These are phyloP conservation scores for Dacryopinax primogenitus DNA, from an alignment of 768 basidiomycete species.

Conservation along the genomic window DNA sequence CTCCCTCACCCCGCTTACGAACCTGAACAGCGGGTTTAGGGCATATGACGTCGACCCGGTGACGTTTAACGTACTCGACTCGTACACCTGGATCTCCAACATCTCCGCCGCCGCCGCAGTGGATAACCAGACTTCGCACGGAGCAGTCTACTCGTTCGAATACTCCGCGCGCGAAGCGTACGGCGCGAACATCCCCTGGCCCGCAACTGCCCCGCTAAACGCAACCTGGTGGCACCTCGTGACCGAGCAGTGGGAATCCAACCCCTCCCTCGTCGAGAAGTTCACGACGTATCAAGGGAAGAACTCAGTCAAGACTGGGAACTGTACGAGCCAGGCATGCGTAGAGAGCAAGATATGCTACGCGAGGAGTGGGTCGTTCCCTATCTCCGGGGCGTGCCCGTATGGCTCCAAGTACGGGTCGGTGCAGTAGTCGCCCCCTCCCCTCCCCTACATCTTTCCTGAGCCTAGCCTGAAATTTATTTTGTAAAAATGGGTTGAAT, in stretches of 20 bases:
- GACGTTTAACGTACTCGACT: slow-evolving; percentile 16
- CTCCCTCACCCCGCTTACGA: background rate
- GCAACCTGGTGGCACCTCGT: slow-evolving; percentile 24
- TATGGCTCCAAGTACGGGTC: background rate
- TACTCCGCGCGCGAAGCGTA: slow-evolving; percentile 22
- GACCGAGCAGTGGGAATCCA: slow-evolving; percentile 16
- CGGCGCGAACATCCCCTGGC: slow-evolving; percentile 9
- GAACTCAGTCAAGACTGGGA: slow-evolving; percentile 5
- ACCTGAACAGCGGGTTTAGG: slow-evolving; percentile 21
- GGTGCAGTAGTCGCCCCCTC: background rate
- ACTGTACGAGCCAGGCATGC: slow-evolving; percentile 1
- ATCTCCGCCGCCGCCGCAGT: background rate
- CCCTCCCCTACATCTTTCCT: too few species aligned
- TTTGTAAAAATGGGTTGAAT: too few species aligned
- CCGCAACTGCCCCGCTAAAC: slow-evolving; percentile 15
- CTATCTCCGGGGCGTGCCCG: background rate
- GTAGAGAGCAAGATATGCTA: slow-evolving; percentile 2
- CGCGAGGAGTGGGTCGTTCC: slow-evolving; percentile 4
- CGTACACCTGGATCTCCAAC: background rate
- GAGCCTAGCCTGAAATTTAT: too few species aligned
- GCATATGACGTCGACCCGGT: slow-evolving; percentile 23
- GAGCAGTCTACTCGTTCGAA: slow-evolving; percentile 17
- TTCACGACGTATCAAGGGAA: slow-evolving; percentile 13
- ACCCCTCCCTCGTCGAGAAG: slow-evolving; percentile 11
- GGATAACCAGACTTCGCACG: slow-evolving; percentile 1